A percentile compares a stretch with the other conserved stretches of the same genome.
Conservation (phyloP, 495 filamentous ascomycete species). For the Podospora tetraspora region DNA sequence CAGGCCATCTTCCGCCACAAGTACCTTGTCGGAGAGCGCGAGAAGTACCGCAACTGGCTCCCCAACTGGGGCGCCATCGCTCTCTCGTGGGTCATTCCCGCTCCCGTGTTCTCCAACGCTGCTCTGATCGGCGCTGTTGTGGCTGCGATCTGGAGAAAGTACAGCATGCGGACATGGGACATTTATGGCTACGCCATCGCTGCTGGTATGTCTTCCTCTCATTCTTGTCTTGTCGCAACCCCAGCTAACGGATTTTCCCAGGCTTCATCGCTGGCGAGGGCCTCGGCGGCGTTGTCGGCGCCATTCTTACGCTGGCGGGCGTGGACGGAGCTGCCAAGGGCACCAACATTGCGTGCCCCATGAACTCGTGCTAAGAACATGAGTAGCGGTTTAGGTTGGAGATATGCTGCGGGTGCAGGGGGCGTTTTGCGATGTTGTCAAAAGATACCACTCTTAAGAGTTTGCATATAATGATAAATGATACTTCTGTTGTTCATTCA, state of each 20-base stretch:
- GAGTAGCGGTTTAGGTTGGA: background rate
- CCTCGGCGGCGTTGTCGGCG: slow-evolving; percentile 58
- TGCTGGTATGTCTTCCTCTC: slow-evolving; percentile 34
- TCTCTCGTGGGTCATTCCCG: slow-evolving; percentile 55
- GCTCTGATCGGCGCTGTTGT: slow-evolving; percentile 53
- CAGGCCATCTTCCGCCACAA: slow-evolving; percentile 55
- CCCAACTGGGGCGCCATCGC: slow-evolving; percentile 66
- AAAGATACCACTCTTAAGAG: slow-evolving; percentile 4
- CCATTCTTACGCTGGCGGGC: slow-evolving; percentile 49
- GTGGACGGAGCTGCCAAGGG: slow-evolving; percentile 45
- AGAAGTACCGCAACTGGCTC: slow-evolving; percentile 52
- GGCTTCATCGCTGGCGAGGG: slow-evolving; percentile 64
- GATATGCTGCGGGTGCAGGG: background rate
- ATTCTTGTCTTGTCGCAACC: background rate
- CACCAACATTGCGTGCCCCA: slow-evolving; percentile 46
- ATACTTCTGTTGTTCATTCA: background rate
- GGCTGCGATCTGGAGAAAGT: slow-evolving; percentile 56
- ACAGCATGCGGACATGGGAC: slow-evolving; percentile 50
- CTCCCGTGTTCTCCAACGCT: slow-evolving; percentile 40
- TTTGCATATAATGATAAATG: background rate
- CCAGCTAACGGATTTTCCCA: slow-evolving; percentile 1
- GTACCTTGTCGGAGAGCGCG: slow-evolving; percentile 42
- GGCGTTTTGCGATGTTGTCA: background rate
- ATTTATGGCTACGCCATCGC: slow-evolving; percentile 61
- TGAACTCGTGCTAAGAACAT: slow-evolving; percentile 20